phyloP scores from a whole-genome alignment of 2,329 filamentous ascomycete species.

The Curvularia spicifera region DNA sequence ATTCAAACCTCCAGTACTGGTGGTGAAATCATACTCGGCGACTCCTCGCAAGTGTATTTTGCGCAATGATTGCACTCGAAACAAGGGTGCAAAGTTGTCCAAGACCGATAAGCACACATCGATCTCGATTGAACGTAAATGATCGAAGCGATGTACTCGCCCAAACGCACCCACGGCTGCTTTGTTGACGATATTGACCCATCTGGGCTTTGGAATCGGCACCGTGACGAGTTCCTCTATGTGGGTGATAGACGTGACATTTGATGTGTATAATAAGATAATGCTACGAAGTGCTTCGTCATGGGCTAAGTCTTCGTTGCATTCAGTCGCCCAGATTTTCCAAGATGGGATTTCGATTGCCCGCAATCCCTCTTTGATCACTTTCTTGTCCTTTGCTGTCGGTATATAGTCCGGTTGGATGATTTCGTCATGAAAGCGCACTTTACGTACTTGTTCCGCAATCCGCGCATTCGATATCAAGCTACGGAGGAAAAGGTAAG shows the following conservation, averaged over 20 bases:
- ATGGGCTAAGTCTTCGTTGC: conserved; percentile 22
- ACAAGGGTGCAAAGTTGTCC: conserved; percentile 28
- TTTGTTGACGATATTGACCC: conserved; percentile 30
- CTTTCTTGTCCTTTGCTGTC: conserved; percentile 34
- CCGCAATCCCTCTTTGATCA: conserved; percentile 36
- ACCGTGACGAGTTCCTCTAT: not conserved
- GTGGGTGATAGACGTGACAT: conserved; percentile 21
- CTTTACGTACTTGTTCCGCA: conserved; percentile 25
- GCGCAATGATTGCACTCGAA: conserved; percentile 31
- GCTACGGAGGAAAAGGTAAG: conserved; percentile 40
- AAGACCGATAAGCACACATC: conserved; percentile 17
- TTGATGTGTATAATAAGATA: conserved; percentile 34
- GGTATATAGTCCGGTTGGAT: conserved; percentile 22
- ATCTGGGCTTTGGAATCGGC: conserved; percentile 20
- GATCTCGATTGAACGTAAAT: conserved; percentile 26
- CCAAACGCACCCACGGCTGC: conserved; percentile 18
- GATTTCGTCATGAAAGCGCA: conserved; percentile 23
- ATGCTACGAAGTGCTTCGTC: conserved; percentile 31
- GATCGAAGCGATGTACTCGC: conserved; percentile 26
- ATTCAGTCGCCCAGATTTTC: conserved; percentile 35
- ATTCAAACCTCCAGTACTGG: not conserved
- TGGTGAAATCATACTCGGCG: conserved; percentile 2
- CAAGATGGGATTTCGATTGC: conserved; percentile 28
- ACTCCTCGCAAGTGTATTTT: conserved; percentile 24
- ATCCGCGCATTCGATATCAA: conserved; percentile 27